Base-by-base conservation (phyloP, 1,139 yeast species). In the Hanseniaspora gamundiae region DNA sequence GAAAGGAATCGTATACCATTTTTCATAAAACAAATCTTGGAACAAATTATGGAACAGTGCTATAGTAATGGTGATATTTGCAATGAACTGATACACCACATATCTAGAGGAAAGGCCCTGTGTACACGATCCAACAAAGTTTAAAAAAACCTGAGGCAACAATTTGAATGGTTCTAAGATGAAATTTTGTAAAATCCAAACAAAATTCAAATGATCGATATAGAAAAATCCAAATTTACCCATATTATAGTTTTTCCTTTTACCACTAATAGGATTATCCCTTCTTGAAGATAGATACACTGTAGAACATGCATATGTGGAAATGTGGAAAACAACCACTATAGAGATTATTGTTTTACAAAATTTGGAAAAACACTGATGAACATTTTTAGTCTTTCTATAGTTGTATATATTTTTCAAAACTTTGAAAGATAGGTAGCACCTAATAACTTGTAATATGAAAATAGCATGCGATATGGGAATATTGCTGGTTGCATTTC, bases 141-240 rank as follows among this genome's bases (percentile, higher is more conserved):
- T 61, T 3, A 60, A 24, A 6, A 57, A 52, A 7, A 61, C 40
- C 42, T 63, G 67, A 0, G 67, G 65, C 9, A 55, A 27, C 38
- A 55, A 52, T 42, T 55, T 55, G 28, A 55, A 41, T 4, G 54
- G 35, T 1, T 51, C 48, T 1, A 54, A 29, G 4, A 51, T 3
- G 17, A 27, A 41, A 31, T 54, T 51, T 3, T 55, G 58, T 2
- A 53, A 33, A 0, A 57, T 40, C 65, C 65, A 61, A 6, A 59
- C 10, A 39, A 50, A 56, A 46, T 61, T 60, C n/a, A 62, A 44
- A 43, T 61, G 60, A 43, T 65, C 68, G 21, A 62, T 42, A 36
- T 53, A 56, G 41, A 53, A 60, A 0, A 63, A 39, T 0, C 65
- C 66, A 44, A 54, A 52, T 27, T 41, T 48, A 0, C 66, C 65